Conservation (phyloP, 371 early-diverging fungal genomes). For the Lichtheimia hyalospora region DNA sequence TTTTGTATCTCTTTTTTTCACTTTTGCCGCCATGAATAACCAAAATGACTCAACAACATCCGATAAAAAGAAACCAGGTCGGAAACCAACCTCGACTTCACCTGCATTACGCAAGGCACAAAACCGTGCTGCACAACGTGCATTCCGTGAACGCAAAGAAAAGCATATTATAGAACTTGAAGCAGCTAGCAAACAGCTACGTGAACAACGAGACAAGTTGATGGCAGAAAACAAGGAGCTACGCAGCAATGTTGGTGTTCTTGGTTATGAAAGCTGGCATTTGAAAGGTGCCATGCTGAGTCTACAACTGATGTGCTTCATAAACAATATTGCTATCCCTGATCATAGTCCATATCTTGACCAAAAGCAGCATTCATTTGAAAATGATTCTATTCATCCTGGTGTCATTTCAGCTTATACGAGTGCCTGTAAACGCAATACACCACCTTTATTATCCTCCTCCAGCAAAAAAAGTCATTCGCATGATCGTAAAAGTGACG, state of each 20-base stretch:
- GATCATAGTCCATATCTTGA: slow-evolving; percentile 18
- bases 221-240: slow-evolving; percentile 40
- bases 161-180: slow-evolving; percentile 61
- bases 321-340: slow-evolving; percentile 18
- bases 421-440: slow-evolving; percentile 5
- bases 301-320: slow-evolving; percentile 28
- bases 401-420: slow-evolving; percentile 21
- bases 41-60: too few relatives aligned
- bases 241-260: slow-evolving; percentile 35
- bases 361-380: slow-evolving; percentile 11
- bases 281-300: slow-evolving; percentile 39
- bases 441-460: not conserved
- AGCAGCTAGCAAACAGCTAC: slow-evolving; percentile 55
- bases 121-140: slow-evolving; percentile 77
- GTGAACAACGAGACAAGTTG: slow-evolving; percentile 30
- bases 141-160: slow-evolving; percentile 77
- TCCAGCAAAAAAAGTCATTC: not conserved
- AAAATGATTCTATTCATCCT: slow-evolving; percentile 5
- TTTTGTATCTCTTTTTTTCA: too few relatives aligned
- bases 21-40: too few relatives aligned
- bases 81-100: slow-evolving; percentile 73
- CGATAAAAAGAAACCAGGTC: slow-evolving; percentile 69
- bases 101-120: slow-evolving; percentile 68
- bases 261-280: slow-evolving; percentile 52
- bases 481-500: too few relatives aligned